These are phyloP conservation scores for Lecanicillium sp. DNA, from an alignment of 2,329 filamentous ascomycete genomes.

Conservation along the genomic window DNA sequence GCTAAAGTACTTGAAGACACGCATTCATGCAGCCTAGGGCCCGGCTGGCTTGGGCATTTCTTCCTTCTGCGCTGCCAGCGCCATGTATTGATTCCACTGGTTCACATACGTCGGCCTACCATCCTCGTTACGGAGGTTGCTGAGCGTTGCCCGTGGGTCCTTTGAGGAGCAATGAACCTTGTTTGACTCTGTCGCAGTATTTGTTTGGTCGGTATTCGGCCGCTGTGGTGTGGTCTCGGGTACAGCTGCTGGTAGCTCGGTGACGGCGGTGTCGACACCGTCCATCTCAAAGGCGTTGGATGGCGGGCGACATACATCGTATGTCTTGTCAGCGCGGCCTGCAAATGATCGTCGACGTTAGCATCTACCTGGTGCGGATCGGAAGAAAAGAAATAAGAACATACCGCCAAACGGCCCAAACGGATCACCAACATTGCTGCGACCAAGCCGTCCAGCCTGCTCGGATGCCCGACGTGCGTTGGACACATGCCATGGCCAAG, in stretches of 20 bases:
- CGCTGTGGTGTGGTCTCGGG: conserved; percentile 11
- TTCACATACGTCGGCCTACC: conserved; percentile 25
- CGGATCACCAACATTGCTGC: conserved; percentile 21
- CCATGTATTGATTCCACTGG: conserved; percentile 28
- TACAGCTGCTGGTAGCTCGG: conserved; percentile 22
- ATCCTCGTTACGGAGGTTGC: conserved; percentile 20
- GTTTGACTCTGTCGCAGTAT: conserved; percentile 2
- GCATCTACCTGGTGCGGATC: neutral
- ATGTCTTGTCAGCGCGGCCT: conserved; percentile 26
- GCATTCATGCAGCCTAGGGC: no score
- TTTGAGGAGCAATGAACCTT: conserved; percentile 7
- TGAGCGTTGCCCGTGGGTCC: conserved; percentile 28
- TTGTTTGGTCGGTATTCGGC: conserved; percentile 1
- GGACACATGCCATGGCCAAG: no score
- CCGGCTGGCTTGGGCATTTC: no score
- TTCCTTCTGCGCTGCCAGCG: conserved; percentile 5
- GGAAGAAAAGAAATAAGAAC: neutral
- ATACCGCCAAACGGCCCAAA: conserved; percentile 40
- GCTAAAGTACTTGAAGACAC: no score
- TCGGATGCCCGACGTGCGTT: no score
- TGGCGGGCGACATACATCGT: conserved; percentile 17
- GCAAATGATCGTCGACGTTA: neutral
- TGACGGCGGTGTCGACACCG: conserved; percentile 20
- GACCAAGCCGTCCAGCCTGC: no score
- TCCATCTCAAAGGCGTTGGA: conserved; percentile 30